Conservation (phyloP, 768 basidiomycete genomes). For the Rhizopogon vesiculosus region DNA sequence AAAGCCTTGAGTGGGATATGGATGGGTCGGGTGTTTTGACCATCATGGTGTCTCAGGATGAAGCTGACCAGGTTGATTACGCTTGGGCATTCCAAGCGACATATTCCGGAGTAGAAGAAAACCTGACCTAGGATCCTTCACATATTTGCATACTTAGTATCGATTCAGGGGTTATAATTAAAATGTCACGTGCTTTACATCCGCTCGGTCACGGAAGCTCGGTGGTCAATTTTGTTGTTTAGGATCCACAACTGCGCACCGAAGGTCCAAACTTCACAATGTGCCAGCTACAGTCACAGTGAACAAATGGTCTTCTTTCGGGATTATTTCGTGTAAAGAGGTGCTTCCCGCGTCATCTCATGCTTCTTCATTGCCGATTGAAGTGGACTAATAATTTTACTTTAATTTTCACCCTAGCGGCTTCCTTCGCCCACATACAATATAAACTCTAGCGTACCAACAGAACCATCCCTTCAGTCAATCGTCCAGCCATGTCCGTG, state of each 20-base stretch:
- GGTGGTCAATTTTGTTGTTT: background rate
- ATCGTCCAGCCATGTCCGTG: background rate
- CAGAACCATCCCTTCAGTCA: background rate
- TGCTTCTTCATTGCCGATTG: background rate
- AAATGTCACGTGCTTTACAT: background rate
- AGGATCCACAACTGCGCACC: background rate
- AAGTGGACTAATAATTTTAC: background rate
- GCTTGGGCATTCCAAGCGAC: constrained; percentile 40
- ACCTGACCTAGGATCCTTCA: background rate
- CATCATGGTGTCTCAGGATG: constrained; percentile 23
- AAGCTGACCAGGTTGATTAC: constrained; percentile 20
- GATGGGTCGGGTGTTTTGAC: constrained; percentile 25
- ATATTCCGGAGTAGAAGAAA: constrained; percentile 14
- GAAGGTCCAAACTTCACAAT: background rate
- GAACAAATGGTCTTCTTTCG: background rate
- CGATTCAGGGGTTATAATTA: too few species aligned
- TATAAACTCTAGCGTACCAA: background rate
- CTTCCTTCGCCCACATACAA: background rate
- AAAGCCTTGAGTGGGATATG: constrained; percentile 26
- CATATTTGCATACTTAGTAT: too few species aligned
- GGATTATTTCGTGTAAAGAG: background rate
- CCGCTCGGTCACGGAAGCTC: background rate
- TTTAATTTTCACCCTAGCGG: background rate
- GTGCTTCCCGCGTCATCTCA: constrained; percentile 1
- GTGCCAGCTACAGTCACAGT: background rate